Evolutionary conservation across 805 yeast species (phyloP), one percentile per base, ranked within the genome.

Genomic region (Torulaspora maleeae): DNA sequence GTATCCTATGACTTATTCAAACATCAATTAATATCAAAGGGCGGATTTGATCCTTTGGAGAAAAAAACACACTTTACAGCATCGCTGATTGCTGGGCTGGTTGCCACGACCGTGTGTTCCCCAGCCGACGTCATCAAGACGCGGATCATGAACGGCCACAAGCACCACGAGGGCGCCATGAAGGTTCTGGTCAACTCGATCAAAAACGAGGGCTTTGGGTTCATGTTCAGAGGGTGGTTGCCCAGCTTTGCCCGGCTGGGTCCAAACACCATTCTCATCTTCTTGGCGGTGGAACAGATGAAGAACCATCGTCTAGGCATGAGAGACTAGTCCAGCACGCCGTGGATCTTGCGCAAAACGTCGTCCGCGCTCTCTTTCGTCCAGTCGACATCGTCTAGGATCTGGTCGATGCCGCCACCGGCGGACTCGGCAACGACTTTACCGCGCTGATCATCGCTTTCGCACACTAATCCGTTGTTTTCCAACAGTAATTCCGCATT

Each of bases 121-220:
- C 96, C 96, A 1, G 95, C 90, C 8, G 96, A 87, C 65, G 96
- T 87, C 3, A 81, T 87, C 39, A 88, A 88, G 65, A 88, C 96
- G 2, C 73, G 95, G 59, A 84, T 87, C 47, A 87, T 87, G 96
- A 83, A 85, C 66, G 77, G 73, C 3, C 63, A 60, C 25, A 54
- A 55, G 11, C 48, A 56, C 38, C 70, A 73, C 48, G 70, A 70
- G 42, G 67, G 77, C 49, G 82, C 87, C 2, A 37, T 77, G 2
- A 49, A 62, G 2, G 79, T 84, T 36, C 63, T 86, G 48, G 52
- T 54, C 1, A 61, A 64, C 5, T 86, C 91, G 0, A 73, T 87
- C 15, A 74, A 73, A 50, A 68, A 58, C 10, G 95, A 87, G 65
- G 96, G 96, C 17, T 72, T 78, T 11, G 75, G 80, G 0, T 88